Evolutionary conservation across 306 rosid species (phyloP).

Genomic region (Gillenia trifoliata): DNA sequence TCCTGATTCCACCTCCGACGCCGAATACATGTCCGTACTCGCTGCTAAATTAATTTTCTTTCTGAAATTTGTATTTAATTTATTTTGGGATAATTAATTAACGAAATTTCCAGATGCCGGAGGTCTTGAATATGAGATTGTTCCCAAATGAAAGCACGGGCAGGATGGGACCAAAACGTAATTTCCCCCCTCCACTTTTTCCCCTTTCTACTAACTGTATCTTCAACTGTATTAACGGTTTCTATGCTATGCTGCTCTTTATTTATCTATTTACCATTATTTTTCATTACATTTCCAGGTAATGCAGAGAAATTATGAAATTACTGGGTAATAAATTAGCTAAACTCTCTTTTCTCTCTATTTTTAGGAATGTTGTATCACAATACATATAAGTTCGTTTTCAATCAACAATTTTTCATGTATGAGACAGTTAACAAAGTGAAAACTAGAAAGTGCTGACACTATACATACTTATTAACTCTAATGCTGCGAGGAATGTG

Average conservation of each 20-base stretch:
- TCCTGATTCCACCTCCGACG: conserved; percentile 69
- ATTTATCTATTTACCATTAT: not conserved
- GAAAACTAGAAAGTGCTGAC: no score
- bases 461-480: not conserved
- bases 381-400: no score
- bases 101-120: conserved; percentile 46
- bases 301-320: conserved; percentile 73
- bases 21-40: conserved; percentile 60
- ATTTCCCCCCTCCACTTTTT: not conserved
- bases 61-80: not conserved
- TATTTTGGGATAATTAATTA: no score
- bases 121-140: conserved; percentile 87
- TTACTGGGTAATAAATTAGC: conserved; percentile 47
- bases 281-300: conserved; percentile 34
- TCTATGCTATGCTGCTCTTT: no score
- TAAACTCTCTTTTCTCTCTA: not conserved
- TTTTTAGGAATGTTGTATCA: no score
- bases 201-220: not conserved
- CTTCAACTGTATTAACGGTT: conserved; percentile 10
- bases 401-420: no score
- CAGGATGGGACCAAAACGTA: conserved; percentile 82
- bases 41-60: not conserved
- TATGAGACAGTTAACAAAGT: no score
- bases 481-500: conserved; percentile 2
- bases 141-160: conserved; percentile 66